A percentile compares a stretch with the other conserved stretches of the same genome.
Evolutionary conservation across 139 green algal genomes (phyloP).

Genomic region (Axilococcus clingmanii): DNA sequence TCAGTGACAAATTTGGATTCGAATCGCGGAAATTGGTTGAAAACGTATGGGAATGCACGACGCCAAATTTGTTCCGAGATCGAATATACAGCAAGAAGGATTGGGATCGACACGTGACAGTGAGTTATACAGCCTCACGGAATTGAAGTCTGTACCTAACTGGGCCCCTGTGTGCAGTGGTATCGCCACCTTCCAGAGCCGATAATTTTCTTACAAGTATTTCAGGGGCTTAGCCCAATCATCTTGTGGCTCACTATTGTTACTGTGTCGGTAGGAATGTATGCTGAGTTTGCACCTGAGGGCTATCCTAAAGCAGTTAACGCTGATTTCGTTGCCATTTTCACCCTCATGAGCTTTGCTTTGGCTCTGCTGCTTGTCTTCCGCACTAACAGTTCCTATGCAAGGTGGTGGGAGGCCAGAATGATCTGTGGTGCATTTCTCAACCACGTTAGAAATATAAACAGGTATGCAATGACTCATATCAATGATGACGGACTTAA

Average conservation of each 20-base stretch:
- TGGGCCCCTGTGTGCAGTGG: no score
- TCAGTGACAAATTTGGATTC: no score
- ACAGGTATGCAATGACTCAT: conserved; percentile 13
- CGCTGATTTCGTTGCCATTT: conserved; percentile 3
- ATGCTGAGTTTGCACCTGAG: conserved; percentile 6
- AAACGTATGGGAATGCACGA: no score
- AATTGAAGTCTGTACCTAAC: no score
- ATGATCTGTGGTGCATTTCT: conserved; percentile 9
- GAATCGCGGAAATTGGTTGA: no score
- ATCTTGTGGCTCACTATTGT: conserved; percentile 4
- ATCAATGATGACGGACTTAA: background rate
- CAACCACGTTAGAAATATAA: conserved; percentile 4
- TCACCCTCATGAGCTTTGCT: conserved; percentile 27
- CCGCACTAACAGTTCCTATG: conserved; percentile 34
- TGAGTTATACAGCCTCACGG: no score
- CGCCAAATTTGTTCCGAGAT: no score
- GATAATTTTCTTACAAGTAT: conserved; percentile 3
- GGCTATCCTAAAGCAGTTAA: conserved; percentile 3
- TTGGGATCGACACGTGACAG: no score
- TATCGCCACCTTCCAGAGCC: conserved; percentile 16
- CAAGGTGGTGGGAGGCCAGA: conserved; percentile 39
- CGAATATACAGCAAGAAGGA: no score
- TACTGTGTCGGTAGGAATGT: conserved; percentile 1
- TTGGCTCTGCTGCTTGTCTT: conserved; percentile 43
- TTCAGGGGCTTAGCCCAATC: background rate